phyloP scores from a whole-genome alignment of 78 protist species.

The Thecamonas trahens region DNA sequence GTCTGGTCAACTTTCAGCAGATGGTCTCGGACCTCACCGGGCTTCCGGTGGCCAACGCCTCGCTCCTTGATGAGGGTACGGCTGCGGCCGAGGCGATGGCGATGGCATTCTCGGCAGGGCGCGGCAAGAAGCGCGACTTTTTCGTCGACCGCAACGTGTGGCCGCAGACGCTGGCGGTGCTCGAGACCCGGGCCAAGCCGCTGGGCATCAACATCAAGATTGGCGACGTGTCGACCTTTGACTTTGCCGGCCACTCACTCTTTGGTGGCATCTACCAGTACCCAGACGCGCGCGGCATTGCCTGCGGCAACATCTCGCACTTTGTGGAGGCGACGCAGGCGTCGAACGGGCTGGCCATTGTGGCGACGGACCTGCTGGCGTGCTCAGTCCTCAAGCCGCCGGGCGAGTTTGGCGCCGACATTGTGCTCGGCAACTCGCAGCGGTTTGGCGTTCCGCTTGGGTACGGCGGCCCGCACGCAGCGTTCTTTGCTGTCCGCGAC shows the following conservation, averaged over 20 bases:
- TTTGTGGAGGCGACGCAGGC: conserved; percentile 23
- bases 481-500: conserved; percentile 80
- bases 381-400: conserved; percentile 71
- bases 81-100: conserved; percentile 93
- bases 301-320: conserved; percentile 51
- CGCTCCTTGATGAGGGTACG: conserved; percentile 91
- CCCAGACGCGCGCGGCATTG: conserved; percentile 77
- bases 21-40: conserved; percentile 88
- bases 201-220: conserved; percentile 38
- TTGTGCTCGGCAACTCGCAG: conserved; percentile 85
- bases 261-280: conserved; percentile 39
- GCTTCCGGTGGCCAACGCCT: conserved; percentile 80
- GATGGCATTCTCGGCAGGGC: conserved; percentile 46
- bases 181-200: conserved; percentile 73
- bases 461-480: conserved; percentile 98
- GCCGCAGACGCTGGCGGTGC: conserved; percentile 83
- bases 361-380: conserved; percentile 86
- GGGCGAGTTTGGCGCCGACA: conserved; percentile 71
- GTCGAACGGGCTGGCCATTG: conserved; percentile 28
- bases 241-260: background rate
- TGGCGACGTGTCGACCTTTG: conserved; percentile 11
- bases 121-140: conserved; percentile 21
- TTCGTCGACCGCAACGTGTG: conserved; percentile 50
- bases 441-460: conserved; percentile 96
- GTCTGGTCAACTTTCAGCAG: conserved; percentile 92